These are phyloP conservation scores for Botryotinia calthae DNA, from an alignment of 2,329 filamentous ascomycete species.

Conservation along the genomic window DNA sequence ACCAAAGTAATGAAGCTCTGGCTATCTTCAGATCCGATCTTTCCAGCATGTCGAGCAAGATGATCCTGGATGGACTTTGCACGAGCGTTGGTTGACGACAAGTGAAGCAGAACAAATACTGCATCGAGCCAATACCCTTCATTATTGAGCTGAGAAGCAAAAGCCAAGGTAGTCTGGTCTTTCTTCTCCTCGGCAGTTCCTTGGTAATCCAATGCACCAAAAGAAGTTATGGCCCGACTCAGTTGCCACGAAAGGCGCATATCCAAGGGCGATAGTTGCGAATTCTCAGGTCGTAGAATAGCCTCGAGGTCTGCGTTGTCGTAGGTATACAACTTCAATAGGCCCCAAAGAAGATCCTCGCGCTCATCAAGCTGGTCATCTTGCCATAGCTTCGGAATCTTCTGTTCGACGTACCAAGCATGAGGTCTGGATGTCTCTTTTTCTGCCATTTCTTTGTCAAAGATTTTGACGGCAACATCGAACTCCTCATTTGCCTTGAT, in stretches of 20 bases:
- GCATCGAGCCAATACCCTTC: slow-evolving; percentile 67
- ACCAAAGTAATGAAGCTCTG: slow-evolving; percentile 58
- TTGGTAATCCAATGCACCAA: slow-evolving; percentile 52
- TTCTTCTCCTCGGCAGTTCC: slow-evolving; percentile 56
- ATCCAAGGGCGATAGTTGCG: slow-evolving; percentile 71
- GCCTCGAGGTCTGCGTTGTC: slow-evolving; percentile 62
- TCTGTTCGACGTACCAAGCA: slow-evolving; percentile 67
- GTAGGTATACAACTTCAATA: slow-evolving; percentile 77
- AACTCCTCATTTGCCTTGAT: slow-evolving; percentile 67
- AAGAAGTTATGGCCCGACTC: slow-evolving; percentile 59
- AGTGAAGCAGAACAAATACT: slow-evolving; percentile 73
- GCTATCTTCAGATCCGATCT: slow-evolving; percentile 59
- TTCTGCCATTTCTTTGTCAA: slow-evolving; percentile 69
- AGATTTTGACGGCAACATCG: slow-evolving; percentile 68
- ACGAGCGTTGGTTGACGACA: slow-evolving; percentile 62
- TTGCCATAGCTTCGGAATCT: slow-evolving; percentile 57
- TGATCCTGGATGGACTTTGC: slow-evolving; percentile 69
- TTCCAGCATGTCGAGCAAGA: slow-evolving; percentile 67
- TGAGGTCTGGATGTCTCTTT: slow-evolving; percentile 66
- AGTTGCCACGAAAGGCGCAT: slow-evolving; percentile 83
- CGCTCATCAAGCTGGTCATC: slow-evolving; percentile 56
- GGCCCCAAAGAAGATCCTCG: slow-evolving; percentile 81
- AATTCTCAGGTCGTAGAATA: slow-evolving; percentile 72
- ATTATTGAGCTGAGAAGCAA: slow-evolving; percentile 61
- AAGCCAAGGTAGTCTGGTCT: slow-evolving; percentile 65